Evolutionary conservation across 2,329 filamentous ascomycete genomes (phyloP).

Genomic region (Cladophialophora immunda): DNA sequence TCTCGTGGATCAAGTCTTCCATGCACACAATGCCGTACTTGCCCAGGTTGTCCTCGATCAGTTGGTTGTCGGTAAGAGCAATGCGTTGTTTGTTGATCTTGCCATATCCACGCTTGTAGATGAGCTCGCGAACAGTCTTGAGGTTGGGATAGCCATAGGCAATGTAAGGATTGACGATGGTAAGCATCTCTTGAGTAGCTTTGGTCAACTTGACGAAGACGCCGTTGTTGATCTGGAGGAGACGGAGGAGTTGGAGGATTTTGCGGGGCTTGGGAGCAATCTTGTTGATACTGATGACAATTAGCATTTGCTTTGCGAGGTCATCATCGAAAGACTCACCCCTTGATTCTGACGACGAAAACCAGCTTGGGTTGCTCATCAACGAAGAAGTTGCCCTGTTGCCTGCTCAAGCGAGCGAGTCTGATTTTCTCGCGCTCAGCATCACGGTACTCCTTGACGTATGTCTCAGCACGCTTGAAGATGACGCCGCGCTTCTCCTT

Average conservation of each 20-base stretch:
- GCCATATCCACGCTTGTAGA: constrained; percentile 99
- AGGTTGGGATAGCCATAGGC: constrained; percentile 99
- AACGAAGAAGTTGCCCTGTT: constrained; percentile 92
- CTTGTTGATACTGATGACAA: constrained; percentile 93
- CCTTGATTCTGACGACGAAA: constrained; percentile 99
- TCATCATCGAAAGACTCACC: constrained; percentile 59
- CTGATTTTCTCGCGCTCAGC: constrained; percentile 98
- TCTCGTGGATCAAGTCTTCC: constrained; percentile 99
- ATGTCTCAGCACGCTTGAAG: constrained; percentile 99
- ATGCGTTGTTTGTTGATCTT: constrained; percentile 99
- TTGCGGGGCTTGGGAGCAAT: constrained; percentile 99
- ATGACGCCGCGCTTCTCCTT: constrained; percentile 98
- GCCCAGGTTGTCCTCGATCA: constrained; percentile 96
- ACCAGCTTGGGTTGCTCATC: constrained; percentile 94
- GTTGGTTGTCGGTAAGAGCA: constrained; percentile 94
- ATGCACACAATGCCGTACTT: constrained; percentile 99
- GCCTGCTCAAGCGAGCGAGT: constrained; percentile 86
- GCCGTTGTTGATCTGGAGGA: constrained; percentile 99
- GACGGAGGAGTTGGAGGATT: constrained; percentile 98
- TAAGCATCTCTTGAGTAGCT: constrained; percentile 96
- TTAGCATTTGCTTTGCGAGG: constrained; percentile 24
- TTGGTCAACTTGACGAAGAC: constrained; percentile 98
- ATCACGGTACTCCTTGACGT: constrained; percentile 99
- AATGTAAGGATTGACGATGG: constrained; percentile 98
- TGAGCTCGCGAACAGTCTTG: constrained; percentile 97